Percentiles rank a stretch among this genome's conserved stretches.
These are phyloP conservation scores for Naganishia friedmannii DNA, from an alignment of 768 basidiomycete genomes.

Conservation along the genomic window DNA sequence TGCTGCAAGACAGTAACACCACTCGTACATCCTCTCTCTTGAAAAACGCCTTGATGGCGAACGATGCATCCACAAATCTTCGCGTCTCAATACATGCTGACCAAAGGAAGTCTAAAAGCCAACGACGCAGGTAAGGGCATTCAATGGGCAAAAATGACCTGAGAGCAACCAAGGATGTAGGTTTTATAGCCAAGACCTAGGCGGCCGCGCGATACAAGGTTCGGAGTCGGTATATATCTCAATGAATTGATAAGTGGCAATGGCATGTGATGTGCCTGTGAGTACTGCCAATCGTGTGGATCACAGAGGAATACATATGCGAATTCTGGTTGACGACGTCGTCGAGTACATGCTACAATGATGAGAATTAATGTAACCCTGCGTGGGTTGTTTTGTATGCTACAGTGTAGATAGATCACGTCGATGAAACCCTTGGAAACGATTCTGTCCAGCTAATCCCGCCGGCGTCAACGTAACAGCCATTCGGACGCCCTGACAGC, in stretches of 20 bases:
- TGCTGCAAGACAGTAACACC: constrained; percentile 9
- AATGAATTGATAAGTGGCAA: too few species aligned
- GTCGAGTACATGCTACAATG: constrained; percentile 12
- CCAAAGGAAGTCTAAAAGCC: too few species aligned
- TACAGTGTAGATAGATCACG: constrained; percentile 8
- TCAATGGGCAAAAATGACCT: too few species aligned
- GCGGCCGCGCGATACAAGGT: too few species aligned
- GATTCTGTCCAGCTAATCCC: too few species aligned
- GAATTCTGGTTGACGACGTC: too few species aligned
- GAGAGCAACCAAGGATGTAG: too few species aligned
- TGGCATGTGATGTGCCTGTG: neutral
- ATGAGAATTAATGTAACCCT: neutral
- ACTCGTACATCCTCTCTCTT: neutral
- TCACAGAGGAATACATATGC: neutral
- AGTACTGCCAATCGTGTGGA: neutral
- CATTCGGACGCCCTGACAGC: constrained; percentile 4
- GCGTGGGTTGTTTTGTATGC: neutral
- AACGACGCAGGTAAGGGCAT: too few species aligned
- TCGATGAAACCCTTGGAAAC: neutral
- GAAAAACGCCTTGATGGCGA: constrained; percentile 24
- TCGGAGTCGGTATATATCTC: too few species aligned
- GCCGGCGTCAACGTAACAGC: constrained; percentile 1
- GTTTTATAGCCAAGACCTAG: too few species aligned
- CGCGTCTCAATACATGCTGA: neutral
- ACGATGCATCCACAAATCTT: neutral